Conservation (phyloP, 2,329 filamentous ascomycete genomes). For the Fusarium euwallaceae region DNA sequence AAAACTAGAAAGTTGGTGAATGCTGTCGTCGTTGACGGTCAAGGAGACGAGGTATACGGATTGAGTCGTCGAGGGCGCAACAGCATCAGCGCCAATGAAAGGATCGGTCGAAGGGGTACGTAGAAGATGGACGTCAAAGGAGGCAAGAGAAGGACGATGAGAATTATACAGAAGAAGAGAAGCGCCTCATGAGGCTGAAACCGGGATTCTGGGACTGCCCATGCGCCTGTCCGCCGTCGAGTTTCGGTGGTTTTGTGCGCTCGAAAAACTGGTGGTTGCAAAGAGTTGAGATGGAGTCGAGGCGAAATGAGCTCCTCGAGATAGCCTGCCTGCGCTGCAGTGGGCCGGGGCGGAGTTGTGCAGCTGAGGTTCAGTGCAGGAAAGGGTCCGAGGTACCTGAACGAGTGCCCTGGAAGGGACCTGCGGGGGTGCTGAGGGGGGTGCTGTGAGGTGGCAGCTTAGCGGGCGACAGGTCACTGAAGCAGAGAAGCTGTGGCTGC, state of each 20-base stretch:
- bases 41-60: not conserved
- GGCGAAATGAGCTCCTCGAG: constrained; percentile 47
- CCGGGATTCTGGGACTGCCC: constrained; percentile 30
- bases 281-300: constrained; percentile 46
- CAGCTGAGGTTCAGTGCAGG: constrained; percentile 34
- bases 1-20: not conserved
- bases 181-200: constrained; percentile 35
- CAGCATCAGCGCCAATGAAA: constrained; percentile 31
- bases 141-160: constrained; percentile 16
- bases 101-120: constrained; percentile 24
- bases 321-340: constrained; percentile 30
- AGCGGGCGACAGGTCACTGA: constrained; percentile 31
- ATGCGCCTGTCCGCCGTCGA: constrained; percentile 40
- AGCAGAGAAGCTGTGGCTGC: constrained; percentile 21
- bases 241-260: constrained; percentile 43
- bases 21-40: not conserved
- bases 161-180: constrained; percentile 15
- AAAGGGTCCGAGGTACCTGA: constrained; percentile 36
- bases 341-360: constrained; percentile 37
- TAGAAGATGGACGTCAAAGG: constrained; percentile 10
- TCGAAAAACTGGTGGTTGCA: constrained; percentile 44
- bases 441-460: constrained; percentile 34
- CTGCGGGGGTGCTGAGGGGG: constrained; percentile 32
- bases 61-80: constrained; percentile 11
- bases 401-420: constrained; percentile 29